Percentiles rank a stretch among this genome's conserved stretches.
Conservation (phyloP, 805 yeast species). For the Komagataella mondaviorum region DNA sequence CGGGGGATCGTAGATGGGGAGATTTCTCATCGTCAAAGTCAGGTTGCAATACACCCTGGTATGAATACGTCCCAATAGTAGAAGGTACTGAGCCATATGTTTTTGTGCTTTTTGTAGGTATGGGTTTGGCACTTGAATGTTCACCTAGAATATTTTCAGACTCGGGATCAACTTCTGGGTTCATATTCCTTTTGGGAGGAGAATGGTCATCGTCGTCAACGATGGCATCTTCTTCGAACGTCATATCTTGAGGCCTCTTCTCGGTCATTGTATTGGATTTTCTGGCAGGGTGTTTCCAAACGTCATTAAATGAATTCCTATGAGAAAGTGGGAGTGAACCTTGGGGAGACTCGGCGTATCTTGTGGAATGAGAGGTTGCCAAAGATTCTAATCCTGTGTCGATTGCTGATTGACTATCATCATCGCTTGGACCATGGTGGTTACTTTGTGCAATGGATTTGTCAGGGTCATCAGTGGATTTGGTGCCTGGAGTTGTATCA, state of each 20-base stretch:
- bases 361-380: background rate
- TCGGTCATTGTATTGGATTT: constrained; percentile 3
- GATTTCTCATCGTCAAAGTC: constrained; percentile 20
- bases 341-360: background rate
- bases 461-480: constrained; percentile 6
- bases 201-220: constrained; percentile 5
- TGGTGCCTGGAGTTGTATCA: constrained; percentile 2
- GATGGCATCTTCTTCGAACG: constrained; percentile 2
- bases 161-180: constrained; percentile 2
- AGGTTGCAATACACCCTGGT: constrained; percentile 12
- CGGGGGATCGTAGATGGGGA: background rate
- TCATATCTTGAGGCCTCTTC: background rate
- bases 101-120: background rate
- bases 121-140: constrained; percentile 5
- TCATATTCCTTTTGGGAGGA: background rate
- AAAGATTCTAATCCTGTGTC: constrained; percentile 7
- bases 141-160: constrained; percentile 3
- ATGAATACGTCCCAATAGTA: background rate
- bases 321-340: background rate
- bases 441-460: background rate
- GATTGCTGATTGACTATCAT: constrained; percentile 10
- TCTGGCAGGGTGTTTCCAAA: background rate
- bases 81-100: background rate
- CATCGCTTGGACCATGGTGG: background rate
- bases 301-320: background rate